These are phyloP conservation scores for Neurospora sp. DNA, from an alignment of 495 filamentous ascomycete species.

Conservation along the genomic window DNA sequence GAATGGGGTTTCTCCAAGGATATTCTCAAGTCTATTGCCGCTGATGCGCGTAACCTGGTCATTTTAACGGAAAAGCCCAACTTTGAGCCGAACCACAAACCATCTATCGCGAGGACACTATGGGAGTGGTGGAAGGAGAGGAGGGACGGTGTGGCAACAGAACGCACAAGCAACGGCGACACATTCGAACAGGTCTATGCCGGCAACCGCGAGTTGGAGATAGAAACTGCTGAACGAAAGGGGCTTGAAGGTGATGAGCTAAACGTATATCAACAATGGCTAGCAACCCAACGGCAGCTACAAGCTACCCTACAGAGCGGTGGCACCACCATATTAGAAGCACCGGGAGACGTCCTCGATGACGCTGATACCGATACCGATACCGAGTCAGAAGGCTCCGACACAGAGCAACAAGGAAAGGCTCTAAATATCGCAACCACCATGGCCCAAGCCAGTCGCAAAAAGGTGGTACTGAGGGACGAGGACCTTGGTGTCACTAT, in stretches of 20 bases:
- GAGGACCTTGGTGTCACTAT: constrained; percentile 86
- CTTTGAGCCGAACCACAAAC: constrained; percentile 20
- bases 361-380: constrained; percentile 71
- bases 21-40: constrained; percentile 62
- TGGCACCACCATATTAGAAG: constrained; percentile 53
- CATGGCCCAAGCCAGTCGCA: constrained; percentile 65
- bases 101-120: constrained; percentile 46
- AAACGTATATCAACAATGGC: constrained; percentile 75
- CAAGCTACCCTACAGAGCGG: constrained; percentile 63
- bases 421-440: constrained; percentile 80
- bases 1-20: constrained; percentile 94
- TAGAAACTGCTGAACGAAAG: constrained; percentile 48
- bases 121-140: constrained; percentile 68
- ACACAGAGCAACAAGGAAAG: constrained; percentile 83
- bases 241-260: constrained; percentile 65
- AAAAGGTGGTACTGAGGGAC: constrained; percentile 71
- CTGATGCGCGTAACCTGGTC: constrained; percentile 67
- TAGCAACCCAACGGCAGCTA: constrained; percentile 70
- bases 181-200: constrained; percentile 54
- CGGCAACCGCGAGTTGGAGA: constrained; percentile 49
- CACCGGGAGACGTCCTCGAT: constrained; percentile 67
- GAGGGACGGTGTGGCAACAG: constrained; percentile 49
- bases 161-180: constrained; percentile 46
- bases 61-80: constrained; percentile 66
- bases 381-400: constrained; percentile 77